These are phyloP conservation scores for Euphorbia celastroides DNA, from an alignment of 441 rosid genomes.

Conservation along the genomic window DNA sequence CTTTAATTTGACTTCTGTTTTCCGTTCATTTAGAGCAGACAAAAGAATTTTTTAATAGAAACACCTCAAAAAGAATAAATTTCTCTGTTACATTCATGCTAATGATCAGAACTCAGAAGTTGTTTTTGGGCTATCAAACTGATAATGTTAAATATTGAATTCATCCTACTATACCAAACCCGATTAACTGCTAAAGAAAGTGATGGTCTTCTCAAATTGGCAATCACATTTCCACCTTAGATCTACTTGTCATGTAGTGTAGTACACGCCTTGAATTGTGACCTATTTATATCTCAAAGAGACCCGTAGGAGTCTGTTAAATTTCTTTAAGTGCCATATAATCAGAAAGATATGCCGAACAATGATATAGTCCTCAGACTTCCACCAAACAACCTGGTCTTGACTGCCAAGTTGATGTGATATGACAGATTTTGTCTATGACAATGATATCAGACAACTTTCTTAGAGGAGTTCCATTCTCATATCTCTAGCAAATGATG, in stretches of 20 bases:
- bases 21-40: not conserved
- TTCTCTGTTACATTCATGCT: too few species aligned
- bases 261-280: not conserved
- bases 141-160: not conserved
- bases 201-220: not conserved
- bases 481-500: constrained; percentile 30
- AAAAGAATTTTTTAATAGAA: not conserved
- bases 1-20: not conserved
- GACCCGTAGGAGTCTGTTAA: too few species aligned
- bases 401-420: not conserved
- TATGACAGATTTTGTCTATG: too few species aligned
- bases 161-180: not conserved
- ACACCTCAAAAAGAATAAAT: not conserved
- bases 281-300: not conserved
- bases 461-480: not conserved
- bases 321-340: not conserved
- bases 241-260: not conserved
- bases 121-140: not conserved
- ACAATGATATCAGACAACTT: not conserved
- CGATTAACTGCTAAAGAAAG: not conserved
- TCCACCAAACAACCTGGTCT: not conserved
- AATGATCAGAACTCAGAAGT: not conserved
- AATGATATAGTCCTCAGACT: not conserved
- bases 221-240: not conserved
- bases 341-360: not conserved